A percentile compares a stretch with the other conserved stretches of the same genome.
phyloP scores from a whole-genome alignment of 2,329 filamentous ascomycete genomes.

The Dactylellina cionopaga region DNA sequence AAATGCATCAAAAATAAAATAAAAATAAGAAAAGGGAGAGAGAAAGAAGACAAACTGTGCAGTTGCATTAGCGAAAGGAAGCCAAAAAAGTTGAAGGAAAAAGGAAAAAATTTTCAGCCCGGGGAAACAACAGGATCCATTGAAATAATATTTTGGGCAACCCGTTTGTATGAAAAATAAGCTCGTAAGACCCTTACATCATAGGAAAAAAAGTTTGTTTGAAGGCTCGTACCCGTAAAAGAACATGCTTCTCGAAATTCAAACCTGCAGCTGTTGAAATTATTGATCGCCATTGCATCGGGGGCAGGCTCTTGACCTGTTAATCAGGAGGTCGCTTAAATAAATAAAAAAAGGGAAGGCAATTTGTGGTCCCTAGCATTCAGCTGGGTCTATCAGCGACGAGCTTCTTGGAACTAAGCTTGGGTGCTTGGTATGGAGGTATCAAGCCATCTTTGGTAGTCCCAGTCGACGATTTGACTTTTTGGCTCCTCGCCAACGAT shows the following conservation, averaged over 20 bases:
- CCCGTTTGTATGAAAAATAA: no score
- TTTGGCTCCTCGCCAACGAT: slow-evolving; percentile 20
- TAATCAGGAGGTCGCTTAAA: neutral
- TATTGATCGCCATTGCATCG: no score
- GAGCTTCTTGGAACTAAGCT: slow-evolving; percentile 16
- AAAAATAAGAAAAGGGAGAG: neutral
- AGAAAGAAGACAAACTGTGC: neutral
- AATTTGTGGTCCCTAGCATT: neutral
- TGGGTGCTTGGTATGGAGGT: slow-evolving; percentile 20
- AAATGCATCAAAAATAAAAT: neutral
- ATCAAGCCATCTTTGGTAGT: slow-evolving; percentile 33
- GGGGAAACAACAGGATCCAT: slow-evolving; percentile 13
- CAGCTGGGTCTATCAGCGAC: slow-evolving; percentile 20
- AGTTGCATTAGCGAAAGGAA: slow-evolving; percentile 38
- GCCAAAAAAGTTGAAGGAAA: slow-evolving; percentile 18
- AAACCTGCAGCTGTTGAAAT: no score
- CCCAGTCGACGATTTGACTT: slow-evolving; percentile 28
- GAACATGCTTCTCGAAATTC: no score
- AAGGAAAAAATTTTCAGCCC: slow-evolving; percentile 2
- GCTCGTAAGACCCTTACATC: no score
- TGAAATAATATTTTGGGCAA: neutral
- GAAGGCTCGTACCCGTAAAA: no score
- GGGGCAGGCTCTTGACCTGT: no score
- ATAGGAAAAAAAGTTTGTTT: no score
- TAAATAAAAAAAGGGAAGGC: neutral